Base-by-base conservation (phyloP, 805 yeast species). In the Ogataea methylovora region DNA sequence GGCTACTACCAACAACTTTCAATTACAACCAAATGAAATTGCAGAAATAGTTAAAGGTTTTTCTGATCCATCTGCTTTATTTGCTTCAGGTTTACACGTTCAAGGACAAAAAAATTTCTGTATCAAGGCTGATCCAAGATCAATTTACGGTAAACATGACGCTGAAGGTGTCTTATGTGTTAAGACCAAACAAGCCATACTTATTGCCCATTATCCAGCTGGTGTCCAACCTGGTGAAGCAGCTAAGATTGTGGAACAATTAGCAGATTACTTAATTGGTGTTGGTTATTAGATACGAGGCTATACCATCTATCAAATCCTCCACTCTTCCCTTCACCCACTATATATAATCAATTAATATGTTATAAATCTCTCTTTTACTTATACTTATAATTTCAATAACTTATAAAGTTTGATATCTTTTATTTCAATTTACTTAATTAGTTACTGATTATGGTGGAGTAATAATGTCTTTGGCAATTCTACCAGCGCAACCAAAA, bases 201-300 rank as follows among this genome's bases (percentile, higher is more conserved):
- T 92, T 54, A 65, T 92, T 49, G 96, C 92, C n/a, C 97, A 92
- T 61, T 92, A 92, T 57, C 92, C 94, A 12, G 75, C 84, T 10
- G 88, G 88, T 36, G 82, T 84, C 30, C 90, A 80, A 59, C 85
- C 97, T 22, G 96, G 95, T 48, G 95, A 85, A 56, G 97, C 97
- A 34, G 84, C 97, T 39, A 76, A 82, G 52, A 84, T 88, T 43
- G 95, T 90, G 37, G 98, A 92, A 61, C 90, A 86, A 54, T 72
- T 92, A 67, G 97, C 95, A 30, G 97, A 92, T 58, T 88, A 92
- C 56, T 73, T 92, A 63, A 86, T 90, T 56, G 69, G 86, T 51
- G 90, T 83, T 35, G 84, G 86, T 39, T 88, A 84, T 61, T 90
- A 70, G 52, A 12, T 24, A 11, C 11, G 24, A 8, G n/a, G n/a